These are phyloP conservation scores for Limonomyces culmigenus DNA, from an alignment of 1,284 basidiomycete species.

Conservation along the genomic window DNA sequence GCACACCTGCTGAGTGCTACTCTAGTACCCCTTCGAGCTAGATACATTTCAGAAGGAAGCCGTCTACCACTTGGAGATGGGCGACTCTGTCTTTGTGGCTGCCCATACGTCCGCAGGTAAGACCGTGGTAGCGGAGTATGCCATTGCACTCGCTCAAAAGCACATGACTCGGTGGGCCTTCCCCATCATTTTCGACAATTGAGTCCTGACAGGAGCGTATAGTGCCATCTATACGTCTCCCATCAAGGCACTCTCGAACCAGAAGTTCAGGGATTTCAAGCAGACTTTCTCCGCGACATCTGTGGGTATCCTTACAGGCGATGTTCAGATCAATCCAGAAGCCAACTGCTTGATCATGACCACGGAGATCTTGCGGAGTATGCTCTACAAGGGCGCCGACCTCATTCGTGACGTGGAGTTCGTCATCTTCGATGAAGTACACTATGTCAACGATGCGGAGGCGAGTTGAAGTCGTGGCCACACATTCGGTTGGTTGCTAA, in stretches of 20 bases:
- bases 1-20: too few species aligned
- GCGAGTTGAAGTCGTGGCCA: constrained; percentile 23
- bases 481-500: background rate
- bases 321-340: constrained; percentile 98
- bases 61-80: constrained; percentile 94
- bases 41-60: constrained; percentile 96
- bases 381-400: constrained; percentile 98
- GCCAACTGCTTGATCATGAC: constrained; percentile 96
- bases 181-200: background rate
- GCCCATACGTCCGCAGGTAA: constrained; percentile 99
- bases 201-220: constrained; percentile 3
- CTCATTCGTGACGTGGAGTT: constrained; percentile 98
- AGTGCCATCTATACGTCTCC: constrained; percentile 98
- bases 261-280: constrained; percentile 99
- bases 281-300: constrained; percentile 85
- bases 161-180: constrained; percentile 78
- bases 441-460: constrained; percentile 99
- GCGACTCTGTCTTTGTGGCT: constrained; percentile 96
- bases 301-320: constrained; percentile 94
- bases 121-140: constrained; percentile 98
- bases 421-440: constrained; percentile 99
- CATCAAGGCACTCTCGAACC: constrained; percentile 97
- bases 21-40: constrained; percentile 72
- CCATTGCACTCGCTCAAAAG: constrained; percentile 89
- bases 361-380: constrained; percentile 96